Evolutionary conservation across 495 filamentous ascomycete genomes (phyloP).

Genomic region (Schizothecium vesticola): DNA sequence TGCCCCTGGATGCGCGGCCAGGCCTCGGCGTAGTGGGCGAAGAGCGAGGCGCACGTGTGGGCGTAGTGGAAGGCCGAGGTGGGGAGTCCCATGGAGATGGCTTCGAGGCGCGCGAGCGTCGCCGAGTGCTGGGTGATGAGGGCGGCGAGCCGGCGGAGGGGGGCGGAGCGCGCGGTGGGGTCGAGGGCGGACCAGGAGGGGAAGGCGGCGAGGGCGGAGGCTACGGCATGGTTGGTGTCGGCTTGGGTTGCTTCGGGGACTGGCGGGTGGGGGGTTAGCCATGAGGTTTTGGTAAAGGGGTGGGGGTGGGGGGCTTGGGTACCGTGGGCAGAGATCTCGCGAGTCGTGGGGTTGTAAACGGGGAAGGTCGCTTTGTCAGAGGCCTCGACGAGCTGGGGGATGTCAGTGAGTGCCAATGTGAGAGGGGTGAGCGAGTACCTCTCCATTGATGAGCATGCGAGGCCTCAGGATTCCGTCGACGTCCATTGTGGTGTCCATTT

Average conservation of each 20-base stretch:
- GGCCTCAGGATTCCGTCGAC: conserved; percentile 8
- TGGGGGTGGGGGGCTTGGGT: background rate
- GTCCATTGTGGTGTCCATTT: background rate
- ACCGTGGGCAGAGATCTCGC: conserved; percentile 18
- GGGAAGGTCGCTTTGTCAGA: conserved; percentile 32
- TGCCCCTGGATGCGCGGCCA: conserved; percentile 52
- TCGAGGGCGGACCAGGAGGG: conserved; percentile 50
- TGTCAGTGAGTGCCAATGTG: background rate
- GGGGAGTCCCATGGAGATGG: conserved; percentile 47
- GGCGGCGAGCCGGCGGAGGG: conserved; percentile 48
- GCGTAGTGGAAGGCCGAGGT: conserved; percentile 35
- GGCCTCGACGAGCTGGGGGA: conserved; percentile 30
- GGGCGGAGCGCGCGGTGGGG: conserved; percentile 36
- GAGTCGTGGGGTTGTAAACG: conserved; percentile 31
- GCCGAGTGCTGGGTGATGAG: conserved; percentile 41
- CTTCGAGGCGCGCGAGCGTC: conserved; percentile 52
- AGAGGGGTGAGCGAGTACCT: conserved; percentile 18
- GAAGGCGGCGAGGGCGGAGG: conserved; percentile 54
- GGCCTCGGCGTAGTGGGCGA: conserved; percentile 35
- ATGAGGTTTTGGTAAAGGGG: conserved; percentile 11
- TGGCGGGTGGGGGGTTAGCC: background rate
- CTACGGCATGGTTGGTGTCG: conserved; percentile 55
- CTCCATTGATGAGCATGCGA: conserved; percentile 36
- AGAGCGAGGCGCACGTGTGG: conserved; percentile 13
- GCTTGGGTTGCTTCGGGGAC: conserved; percentile 32